A percentile compares a stretch with the other conserved stretches of the same genome.
Evolutionary conservation across 192 early-diverging fungal species (phyloP).

Genomic region (Umbelopsis ramanniana): DNA sequence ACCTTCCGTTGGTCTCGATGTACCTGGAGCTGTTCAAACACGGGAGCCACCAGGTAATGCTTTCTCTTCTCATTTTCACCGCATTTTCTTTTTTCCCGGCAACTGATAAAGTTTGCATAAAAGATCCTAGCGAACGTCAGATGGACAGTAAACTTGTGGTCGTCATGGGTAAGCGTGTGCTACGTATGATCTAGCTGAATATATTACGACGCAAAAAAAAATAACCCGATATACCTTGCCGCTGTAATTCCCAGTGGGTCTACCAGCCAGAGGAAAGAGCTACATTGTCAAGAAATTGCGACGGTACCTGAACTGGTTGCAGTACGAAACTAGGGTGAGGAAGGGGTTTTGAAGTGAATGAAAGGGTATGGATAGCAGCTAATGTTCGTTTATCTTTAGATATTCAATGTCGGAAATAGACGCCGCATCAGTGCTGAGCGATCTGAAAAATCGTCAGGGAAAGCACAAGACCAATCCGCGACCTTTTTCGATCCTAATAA

Average conservation of each 20-base stretch:
- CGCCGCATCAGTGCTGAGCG: conserved; percentile 69
- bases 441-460: conserved; percentile 38
- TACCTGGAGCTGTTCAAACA: conserved; percentile 56
- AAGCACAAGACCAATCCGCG: conserved; percentile 66
- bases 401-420: conserved; percentile 97
- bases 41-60: conserved; percentile 47
- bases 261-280: conserved; percentile 95
- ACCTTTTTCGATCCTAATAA: conserved; percentile 96
- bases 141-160: conserved; percentile 90
- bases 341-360: background rate
- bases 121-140: conserved; percentile 61
- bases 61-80: background rate
- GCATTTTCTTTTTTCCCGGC: background rate
- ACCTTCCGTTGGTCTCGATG: conserved; percentile 42
- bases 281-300: conserved; percentile 96
- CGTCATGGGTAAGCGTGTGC: conserved; percentile 76
- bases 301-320: conserved; percentile 84
- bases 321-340: conserved; percentile 75
- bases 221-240: background rate
- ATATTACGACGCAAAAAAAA: background rate
- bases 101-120: conserved; percentile 22
- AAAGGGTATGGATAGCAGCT: background rate
- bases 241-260: conserved; percentile 62
- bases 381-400: conserved; percentile 47
- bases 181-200: background rate